Percentiles rank a stretch among this genome's conserved stretches.
Evolutionary conservation across 2,329 filamentous ascomycete species (phyloP).

Genomic region (Aspergillus spinulosporus): DNA sequence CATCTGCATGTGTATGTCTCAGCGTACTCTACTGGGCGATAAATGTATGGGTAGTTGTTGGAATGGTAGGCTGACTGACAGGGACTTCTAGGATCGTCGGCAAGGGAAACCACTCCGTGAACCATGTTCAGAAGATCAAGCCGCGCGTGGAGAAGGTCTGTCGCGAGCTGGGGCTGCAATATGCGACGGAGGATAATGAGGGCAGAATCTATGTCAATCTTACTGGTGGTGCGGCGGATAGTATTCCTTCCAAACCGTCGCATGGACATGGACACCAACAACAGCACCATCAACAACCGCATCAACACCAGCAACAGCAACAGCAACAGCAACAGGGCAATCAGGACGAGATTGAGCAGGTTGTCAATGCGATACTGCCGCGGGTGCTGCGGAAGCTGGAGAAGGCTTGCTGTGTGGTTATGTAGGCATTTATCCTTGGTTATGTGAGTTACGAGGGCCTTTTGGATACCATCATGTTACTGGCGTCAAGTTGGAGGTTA

Average conservation of each 20-base stretch:
- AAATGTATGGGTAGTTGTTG: not conserved
- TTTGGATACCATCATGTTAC: not conserved
- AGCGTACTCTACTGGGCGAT: not conserved
- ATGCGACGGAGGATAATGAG: slow-evolving; percentile 81
- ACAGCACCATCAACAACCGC: slow-evolving; percentile 34
- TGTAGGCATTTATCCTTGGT: slow-evolving; percentile 52
- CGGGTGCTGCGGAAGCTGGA: slow-evolving; percentile 65
- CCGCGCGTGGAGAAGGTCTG: slow-evolving; percentile 90
- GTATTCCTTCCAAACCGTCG: slow-evolving; percentile 44
- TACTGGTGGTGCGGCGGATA: slow-evolving; percentile 64
- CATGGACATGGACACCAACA: slow-evolving; percentile 25
- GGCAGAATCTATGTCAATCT: slow-evolving; percentile 88
- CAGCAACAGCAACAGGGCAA: slow-evolving; percentile 50
- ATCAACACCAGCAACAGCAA: slow-evolving; percentile 44
- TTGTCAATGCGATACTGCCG: slow-evolving; percentile 62
- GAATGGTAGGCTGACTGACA: not conserved
- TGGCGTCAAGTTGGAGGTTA: too few species aligned
- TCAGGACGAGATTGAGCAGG: slow-evolving; percentile 59
- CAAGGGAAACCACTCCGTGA: slow-evolving; percentile 82
- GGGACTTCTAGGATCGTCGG: slow-evolving; percentile 69
- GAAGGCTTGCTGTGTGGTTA: slow-evolving; percentile 71
- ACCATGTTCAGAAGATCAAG: slow-evolving; percentile 90
- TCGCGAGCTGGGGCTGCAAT: slow-evolving; percentile 77
- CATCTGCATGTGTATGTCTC: slow-evolving; percentile 74
- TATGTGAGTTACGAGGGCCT: not conserved